Conservation (phyloP, 441 rosid species). For the Biscutella laevigata region DNA sequence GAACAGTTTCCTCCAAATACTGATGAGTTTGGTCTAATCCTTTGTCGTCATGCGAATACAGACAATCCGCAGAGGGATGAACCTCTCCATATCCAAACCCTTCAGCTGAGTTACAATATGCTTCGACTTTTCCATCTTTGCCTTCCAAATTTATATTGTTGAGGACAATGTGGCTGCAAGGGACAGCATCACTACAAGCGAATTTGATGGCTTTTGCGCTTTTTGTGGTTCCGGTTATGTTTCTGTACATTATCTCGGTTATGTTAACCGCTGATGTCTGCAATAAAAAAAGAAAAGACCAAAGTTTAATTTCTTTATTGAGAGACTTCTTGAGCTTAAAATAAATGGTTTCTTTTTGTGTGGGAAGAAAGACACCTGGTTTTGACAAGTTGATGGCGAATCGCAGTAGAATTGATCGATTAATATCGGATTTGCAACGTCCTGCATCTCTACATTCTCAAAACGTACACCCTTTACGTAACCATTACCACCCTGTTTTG, state of each 20-base stretch:
- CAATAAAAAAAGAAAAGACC: neutral
- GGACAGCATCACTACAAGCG: constrained; percentile 81
- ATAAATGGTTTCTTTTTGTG: constrained; percentile 4
- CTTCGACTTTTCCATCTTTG: constrained; percentile 59
- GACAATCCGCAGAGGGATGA: constrained; percentile 88
- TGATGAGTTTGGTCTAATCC: neutral
- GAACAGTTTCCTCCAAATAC: constrained; percentile 1
- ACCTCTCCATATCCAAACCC: constrained; percentile 70
- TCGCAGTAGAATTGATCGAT: constrained; percentile 97
- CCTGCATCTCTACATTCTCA: constrained; percentile 70
- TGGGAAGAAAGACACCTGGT: constrained; percentile 64
- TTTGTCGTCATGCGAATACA: constrained; percentile 51
- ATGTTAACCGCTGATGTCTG: constrained; percentile 75
- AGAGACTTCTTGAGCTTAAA: neutral
- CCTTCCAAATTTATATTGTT: constrained; percentile 67
- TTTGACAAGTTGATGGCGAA: constrained; percentile 67
- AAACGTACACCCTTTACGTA: constrained; percentile 75
- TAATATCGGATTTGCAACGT: constrained; percentile 79
- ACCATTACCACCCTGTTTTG: constrained; percentile 75
- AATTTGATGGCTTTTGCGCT: constrained; percentile 68
- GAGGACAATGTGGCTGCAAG: constrained; percentile 70
- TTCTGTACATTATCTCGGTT: constrained; percentile 72
- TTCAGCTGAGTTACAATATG: constrained; percentile 80
- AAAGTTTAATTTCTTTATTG: neutral
- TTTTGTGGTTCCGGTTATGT: constrained; percentile 69